Conservation (phyloP, 352 stramenopile species). For the Pythium aristosporum region DNA sequence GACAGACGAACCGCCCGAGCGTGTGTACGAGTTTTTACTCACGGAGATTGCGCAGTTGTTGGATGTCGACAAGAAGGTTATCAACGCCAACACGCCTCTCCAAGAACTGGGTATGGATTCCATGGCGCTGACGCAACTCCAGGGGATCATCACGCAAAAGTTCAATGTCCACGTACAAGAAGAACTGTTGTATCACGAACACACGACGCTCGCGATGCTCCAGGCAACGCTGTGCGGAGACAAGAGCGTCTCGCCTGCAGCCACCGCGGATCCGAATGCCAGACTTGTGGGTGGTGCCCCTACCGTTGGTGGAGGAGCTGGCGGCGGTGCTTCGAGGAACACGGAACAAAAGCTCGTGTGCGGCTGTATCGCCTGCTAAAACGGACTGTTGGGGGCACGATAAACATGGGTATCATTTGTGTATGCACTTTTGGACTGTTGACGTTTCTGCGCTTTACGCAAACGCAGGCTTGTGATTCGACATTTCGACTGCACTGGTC, state of each 20-base stretch:
- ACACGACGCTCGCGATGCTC: conserved; percentile 80
- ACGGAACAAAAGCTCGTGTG: conserved; percentile 65
- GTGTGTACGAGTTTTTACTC: conserved; percentile 57
- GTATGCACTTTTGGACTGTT: conserved; percentile 2
- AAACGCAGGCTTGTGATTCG: conserved; percentile 5
- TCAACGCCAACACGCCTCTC: conserved; percentile 55
- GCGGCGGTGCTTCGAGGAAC: neutral
- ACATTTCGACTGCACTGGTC: neutral
- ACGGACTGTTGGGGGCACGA: neutral
- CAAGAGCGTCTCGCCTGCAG: conserved; percentile 22
- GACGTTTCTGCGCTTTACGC: neutral
- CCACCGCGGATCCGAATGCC: conserved; percentile 25
- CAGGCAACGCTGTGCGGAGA: conserved; percentile 65
- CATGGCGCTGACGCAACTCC: conserved; percentile 93
- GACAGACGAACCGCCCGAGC: conserved; percentile 45
- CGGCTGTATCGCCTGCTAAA: conserved; percentile 73
- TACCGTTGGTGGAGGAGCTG: neutral
- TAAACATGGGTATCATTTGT: conserved; percentile 10
- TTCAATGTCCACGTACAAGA: conserved; percentile 92
- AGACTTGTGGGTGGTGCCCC: conserved; percentile 24
- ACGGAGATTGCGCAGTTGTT: conserved; percentile 60
- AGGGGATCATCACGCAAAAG: conserved; percentile 89
- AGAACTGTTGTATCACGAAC: conserved; percentile 91
- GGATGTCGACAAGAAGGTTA: conserved; percentile 45
- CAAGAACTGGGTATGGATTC: conserved; percentile 91